Percentiles rank a stretch among this genome's conserved stretches.
phyloP scores from a whole-genome alignment of 2,329 filamentous ascomycete species.

The Phialophora expanda region DNA sequence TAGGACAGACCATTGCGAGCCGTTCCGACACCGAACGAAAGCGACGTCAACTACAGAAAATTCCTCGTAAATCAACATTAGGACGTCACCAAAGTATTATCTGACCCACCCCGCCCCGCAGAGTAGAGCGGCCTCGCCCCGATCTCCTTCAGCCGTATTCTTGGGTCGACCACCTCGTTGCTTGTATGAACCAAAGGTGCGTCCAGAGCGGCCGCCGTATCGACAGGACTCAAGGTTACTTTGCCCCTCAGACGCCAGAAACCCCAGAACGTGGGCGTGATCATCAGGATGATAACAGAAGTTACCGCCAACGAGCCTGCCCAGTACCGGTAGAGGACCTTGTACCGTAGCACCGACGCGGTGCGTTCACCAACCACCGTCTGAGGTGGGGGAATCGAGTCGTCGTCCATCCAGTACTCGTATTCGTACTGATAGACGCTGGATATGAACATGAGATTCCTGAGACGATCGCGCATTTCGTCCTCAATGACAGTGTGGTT shows the following conservation, averaged over 20 bases:
- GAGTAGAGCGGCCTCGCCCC: background rate
- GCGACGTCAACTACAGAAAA: background rate
- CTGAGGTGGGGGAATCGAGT: background rate
- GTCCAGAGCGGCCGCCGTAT: constrained; percentile 10
- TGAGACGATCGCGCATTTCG: background rate
- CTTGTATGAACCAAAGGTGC: background rate
- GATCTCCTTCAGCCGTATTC: constrained; percentile 6
- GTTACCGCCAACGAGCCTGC: constrained; percentile 14
- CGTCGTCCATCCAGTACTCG: background rate
- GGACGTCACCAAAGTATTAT: background rate
- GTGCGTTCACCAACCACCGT: background rate
- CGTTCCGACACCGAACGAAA: background rate
- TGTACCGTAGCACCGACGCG: background rate
- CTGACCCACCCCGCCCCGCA: background rate
- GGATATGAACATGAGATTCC: constrained; percentile 12
- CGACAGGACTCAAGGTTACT: constrained; percentile 13
- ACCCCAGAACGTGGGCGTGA: constrained; percentile 16
- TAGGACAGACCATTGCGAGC: background rate
- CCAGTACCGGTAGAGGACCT: background rate
- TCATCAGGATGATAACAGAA: constrained; percentile 14
- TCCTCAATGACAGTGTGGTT: background rate
- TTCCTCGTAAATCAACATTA: background rate
- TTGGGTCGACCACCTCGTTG: constrained; percentile 26
- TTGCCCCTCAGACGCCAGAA: constrained; percentile 12
- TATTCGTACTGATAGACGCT: constrained; percentile 1